A percentile compares a stretch with the other conserved stretches of the same genome.
phyloP scores from a whole-genome alignment of 495 filamentous ascomycete genomes.

The Penicillium chermesinum region DNA sequence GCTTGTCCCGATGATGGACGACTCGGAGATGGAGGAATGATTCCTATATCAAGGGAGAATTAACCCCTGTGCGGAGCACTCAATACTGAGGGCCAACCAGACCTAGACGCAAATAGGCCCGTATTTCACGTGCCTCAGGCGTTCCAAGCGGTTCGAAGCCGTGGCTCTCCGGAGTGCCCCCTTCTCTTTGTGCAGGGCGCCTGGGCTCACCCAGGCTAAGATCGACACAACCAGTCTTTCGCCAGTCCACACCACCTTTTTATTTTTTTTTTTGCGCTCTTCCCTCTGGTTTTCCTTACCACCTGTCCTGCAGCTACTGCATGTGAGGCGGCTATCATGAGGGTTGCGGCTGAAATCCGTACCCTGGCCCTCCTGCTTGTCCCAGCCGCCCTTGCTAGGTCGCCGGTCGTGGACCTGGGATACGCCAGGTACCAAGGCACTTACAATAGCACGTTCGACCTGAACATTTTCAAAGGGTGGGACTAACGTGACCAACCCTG shows the following conservation, averaged over 20 bases:
- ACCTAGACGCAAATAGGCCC: too few relatives aligned
- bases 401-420: constrained; percentile 15
- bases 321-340: neutral
- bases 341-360: neutral
- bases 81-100: too few relatives aligned
- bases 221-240: too few relatives aligned
- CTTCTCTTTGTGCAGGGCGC: neutral
- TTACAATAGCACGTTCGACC: constrained; percentile 9
- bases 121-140: neutral
- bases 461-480: constrained; percentile 26
- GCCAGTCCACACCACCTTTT: too few relatives aligned
- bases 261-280: too few relatives aligned
- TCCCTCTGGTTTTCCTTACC: neutral
- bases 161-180: neutral
- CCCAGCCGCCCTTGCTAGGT: neutral
- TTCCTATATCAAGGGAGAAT: too few relatives aligned
- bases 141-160: too few relatives aligned
- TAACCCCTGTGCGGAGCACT: too few relatives aligned
- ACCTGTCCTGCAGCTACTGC: neutral
- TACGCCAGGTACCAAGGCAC: constrained; percentile 20
- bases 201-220: neutral
- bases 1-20: too few relatives aligned
- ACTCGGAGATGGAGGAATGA: too few relatives aligned
- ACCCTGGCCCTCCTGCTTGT: neutral
- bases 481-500: neutral